Base-by-base conservation (phyloP, 768 basidiomycete genomes). In the Suillus paluster region DNA sequence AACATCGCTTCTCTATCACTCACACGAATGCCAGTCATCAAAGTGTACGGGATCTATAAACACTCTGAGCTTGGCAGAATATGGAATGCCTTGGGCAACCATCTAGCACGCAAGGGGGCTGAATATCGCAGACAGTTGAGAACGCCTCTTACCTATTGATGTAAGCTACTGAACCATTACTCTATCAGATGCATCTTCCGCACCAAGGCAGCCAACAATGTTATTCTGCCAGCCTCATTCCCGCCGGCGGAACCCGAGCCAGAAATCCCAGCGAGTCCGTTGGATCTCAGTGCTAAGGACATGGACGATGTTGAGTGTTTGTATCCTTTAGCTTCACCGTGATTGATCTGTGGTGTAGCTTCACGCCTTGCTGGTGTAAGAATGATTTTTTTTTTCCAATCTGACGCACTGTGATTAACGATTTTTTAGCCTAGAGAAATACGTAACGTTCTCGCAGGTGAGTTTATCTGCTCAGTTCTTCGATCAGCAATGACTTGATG, bases 321-420 rank as follows among this genome's bases (percentile, higher is more conserved):
- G 49, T 8, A 21, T 39, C 10, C 23, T 39, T 39, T 3, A 6
- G 17, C 11, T 11, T 5, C 17, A 19, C 25, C 38, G 30, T 15
- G 11, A n/a, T 54, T 49, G 23, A 48, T 67, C 12, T 8, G 19
- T 34, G 30, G n/a, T n/a, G n/a, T 50, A 88, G 85, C 75, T 88
- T 9, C 86, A 89, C 64, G 77, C 82, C 1, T 77, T 88, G 34
- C 78, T 88, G 17, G 80, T 85, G 86, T 88, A 68, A 60, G 84
- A 8, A 27, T 36, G 6, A 33, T n/a, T n/a, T n/a, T n/a, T 30
- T 12, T 54, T 25, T 59, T 17, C 17, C 21, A n/a, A 42, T 27
- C 10, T 54, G 27, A 34, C 19, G 19, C 19, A n/a, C 33, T 5
- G 12, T 0, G 7, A 30, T 21, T 84, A 48, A 87, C 57, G 84